A percentile compares a stretch with the other conserved stretches of the same genome.
phyloP scores from a whole-genome alignment of 129 eudicot species.

The Artemisia annua region DNA sequence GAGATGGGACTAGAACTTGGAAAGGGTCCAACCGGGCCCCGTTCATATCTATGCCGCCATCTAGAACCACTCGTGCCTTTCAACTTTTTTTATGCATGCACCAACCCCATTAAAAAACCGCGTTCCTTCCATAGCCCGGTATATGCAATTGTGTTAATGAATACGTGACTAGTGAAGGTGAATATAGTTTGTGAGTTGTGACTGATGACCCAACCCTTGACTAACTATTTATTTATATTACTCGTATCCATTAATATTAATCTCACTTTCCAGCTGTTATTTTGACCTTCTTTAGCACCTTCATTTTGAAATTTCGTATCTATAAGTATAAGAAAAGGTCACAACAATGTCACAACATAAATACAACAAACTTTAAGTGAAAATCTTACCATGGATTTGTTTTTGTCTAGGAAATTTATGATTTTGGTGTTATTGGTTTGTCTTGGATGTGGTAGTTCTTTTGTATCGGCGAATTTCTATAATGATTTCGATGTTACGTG shows the following conservation, averaged over 20 bases:
- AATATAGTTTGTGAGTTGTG: not conserved
- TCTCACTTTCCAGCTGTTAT: constrained; percentile 23
- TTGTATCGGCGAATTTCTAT: constrained; percentile 31
- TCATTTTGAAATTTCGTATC: not conserved
- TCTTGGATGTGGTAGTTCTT: not conserved
- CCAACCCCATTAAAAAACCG: no score
- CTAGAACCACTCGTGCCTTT: constrained; percentile 13
- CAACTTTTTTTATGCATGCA: not conserved
- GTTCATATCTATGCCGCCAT: constrained; percentile 23
- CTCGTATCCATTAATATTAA: not conserved
- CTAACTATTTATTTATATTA: constrained; percentile 12
- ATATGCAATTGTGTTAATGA: not conserved
- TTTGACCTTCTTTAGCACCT: constrained; percentile 14
- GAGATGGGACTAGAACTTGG: not conserved
- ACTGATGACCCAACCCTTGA: constrained; percentile 22
- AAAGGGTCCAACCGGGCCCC: constrained; percentile 12
- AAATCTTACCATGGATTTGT: constrained; percentile 15
- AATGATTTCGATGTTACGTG: constrained; percentile 47
- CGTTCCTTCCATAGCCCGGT: not conserved
- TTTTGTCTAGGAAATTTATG: not conserved
- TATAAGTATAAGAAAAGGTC: constrained; percentile 15
- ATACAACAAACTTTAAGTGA: not conserved
- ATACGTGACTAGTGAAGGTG: constrained; percentile 12
- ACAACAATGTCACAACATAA: not conserved
- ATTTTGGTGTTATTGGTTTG: not conserved